Evolutionary conservation across 345 rosid species (phyloP), one percentile per base, ranked within the genome.

Genomic region (Gossypium anomalum): DNA sequence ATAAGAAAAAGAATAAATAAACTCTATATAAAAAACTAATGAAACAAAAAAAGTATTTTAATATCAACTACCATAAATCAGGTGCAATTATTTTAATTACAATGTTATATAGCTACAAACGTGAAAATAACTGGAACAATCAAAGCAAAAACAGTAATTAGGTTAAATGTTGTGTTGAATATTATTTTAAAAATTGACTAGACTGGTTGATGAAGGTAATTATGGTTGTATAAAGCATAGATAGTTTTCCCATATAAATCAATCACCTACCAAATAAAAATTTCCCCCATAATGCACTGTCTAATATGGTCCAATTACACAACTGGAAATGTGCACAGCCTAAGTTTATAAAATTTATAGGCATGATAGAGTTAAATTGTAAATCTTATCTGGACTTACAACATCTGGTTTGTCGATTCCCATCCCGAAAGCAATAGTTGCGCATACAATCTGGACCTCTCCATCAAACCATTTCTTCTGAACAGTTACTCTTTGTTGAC

Each of bases 361-460:
- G 71, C 58, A 68, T 29, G 53, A 22, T 72, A 56, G 44, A 41
- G 48, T 12, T 65, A 22, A 45, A 67, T 45, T 69, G 61, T 15
- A 76, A 55, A 76, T 27, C 52, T 71, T 74, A 74, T 52, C n/a
- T 73, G 75, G 71, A 85, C 89, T 89, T 83, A 94, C 98, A 45
- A 94, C 98, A 80, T 94, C 89, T 60, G 97, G 86, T 87, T 92
- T 91, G 89, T 92, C 98, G 70, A 94, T 92, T 78, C 98, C 98
- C 98, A 94, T 94, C 76, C 98, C 98, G 74, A 94, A 94, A 65
- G 98, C 98, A 48, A 94, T 94, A 52, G 91, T 87, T 59, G 98
- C 98, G 75, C 98, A 91, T 23, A 92, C 92, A 70, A 93, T 85
- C 27, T 87, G 93, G 83, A 84, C 94, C 74, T 89, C 93, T 68